phyloP scores from a whole-genome alignment of 305 asterid genomes.

The Ajuga reptans region DNA sequence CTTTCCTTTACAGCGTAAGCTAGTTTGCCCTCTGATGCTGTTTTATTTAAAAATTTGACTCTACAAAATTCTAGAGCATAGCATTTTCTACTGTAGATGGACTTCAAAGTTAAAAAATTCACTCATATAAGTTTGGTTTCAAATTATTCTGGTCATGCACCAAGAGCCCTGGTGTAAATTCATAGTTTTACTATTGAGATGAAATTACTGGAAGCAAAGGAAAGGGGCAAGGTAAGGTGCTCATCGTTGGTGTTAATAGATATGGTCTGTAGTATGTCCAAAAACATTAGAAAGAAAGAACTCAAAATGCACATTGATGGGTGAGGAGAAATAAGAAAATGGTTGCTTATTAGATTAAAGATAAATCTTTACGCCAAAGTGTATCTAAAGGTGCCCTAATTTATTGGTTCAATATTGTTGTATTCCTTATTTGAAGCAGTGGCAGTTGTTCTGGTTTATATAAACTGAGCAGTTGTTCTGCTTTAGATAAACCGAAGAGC shows the following conservation, averaged over 20 bases:
- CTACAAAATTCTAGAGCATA: neutral
- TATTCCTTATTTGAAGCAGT: conserved; percentile 1
- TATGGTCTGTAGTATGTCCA: neutral
- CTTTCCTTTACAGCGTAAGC: conserved; percentile 94
- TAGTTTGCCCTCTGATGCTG: conserved; percentile 14
- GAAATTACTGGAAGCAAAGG: conserved; percentile 1
- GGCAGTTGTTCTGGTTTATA: neutral
- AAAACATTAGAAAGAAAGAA: neutral
- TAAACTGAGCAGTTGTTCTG: neutral
- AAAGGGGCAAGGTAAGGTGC: neutral
- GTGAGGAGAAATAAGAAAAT: conserved; percentile 1
- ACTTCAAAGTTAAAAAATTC: neutral
- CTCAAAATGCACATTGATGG: neutral
- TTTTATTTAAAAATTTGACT: neutral
- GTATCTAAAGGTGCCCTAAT: neutral
- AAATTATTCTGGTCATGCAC: neutral
- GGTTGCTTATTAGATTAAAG: neutral
- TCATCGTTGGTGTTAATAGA: conserved; percentile 5
- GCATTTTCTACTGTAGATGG: conserved; percentile 1
- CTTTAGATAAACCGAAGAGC: conserved; percentile 9
- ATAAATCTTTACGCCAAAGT: neutral
- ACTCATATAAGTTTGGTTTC: neutral
- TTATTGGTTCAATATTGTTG: neutral
- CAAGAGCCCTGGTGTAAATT: conserved; percentile 4
- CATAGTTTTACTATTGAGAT: conserved; percentile 14